Evolutionary conservation across 163 green algal genomes (phyloP).

Genomic region (Chlorella variabilis): DNA sequence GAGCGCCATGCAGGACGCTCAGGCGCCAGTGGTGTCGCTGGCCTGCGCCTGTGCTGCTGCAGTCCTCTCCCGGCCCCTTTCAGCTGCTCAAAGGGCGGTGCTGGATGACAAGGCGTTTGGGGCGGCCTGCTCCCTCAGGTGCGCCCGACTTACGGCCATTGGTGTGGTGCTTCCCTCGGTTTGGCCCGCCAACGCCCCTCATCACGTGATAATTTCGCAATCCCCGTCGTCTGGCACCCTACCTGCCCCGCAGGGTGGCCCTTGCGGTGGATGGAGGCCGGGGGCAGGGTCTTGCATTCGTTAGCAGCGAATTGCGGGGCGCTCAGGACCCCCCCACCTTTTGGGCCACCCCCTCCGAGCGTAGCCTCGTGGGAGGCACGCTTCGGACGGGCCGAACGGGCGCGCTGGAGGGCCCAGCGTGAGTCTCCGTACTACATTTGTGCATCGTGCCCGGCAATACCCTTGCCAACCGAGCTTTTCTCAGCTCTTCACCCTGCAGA

Average conservation of each 20-base stretch:
- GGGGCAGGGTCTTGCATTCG: neutral
- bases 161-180: neutral
- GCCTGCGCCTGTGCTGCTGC: neutral
- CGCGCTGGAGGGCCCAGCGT: neutral
- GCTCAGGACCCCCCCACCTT: neutral
- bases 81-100: neutral
- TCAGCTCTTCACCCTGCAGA: neutral
- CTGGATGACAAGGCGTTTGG: too few species aligned
- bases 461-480: neutral
- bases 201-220: neutral
- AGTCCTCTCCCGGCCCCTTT: neutral
- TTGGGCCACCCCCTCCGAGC: neutral
- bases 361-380: neutral
- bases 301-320: slow-evolving; percentile 6
- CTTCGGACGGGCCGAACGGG: neutral
- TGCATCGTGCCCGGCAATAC: neutral
- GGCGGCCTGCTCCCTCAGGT: neutral
- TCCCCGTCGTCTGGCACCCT: too few species aligned
- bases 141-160: neutral
- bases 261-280: neutral
- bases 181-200: neutral
- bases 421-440: neutral
- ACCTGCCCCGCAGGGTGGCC: slow-evolving; percentile 18
- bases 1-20: neutral
- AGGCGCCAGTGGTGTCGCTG: neutral